Conservation (phyloP, 2,329 filamentous ascomycete genomes). For the Colletotrichum filicis region DNA sequence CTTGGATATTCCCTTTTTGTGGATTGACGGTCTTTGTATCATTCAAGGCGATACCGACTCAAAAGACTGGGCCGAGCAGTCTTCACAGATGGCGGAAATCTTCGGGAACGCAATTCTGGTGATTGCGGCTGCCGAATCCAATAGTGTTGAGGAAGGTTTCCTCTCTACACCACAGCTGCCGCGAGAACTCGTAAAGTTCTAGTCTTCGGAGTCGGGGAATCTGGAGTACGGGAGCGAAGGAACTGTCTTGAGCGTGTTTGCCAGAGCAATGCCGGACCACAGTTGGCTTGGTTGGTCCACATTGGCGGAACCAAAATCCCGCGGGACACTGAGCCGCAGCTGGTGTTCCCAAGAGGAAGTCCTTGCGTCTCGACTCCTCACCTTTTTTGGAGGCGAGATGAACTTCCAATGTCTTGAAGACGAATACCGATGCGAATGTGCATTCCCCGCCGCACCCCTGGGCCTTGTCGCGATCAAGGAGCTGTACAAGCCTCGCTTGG, state of each 20-base stretch:
- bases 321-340: conserved; percentile 2
- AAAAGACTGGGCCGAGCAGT: background rate
- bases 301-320: background rate
- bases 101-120: background rate
- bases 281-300: conserved; percentile 14
- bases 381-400: conserved; percentile 8
- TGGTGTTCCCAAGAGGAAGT: conserved; percentile 17
- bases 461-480: conserved; percentile 8
- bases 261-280: background rate
- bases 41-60: background rate
- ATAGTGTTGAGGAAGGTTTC: background rate
- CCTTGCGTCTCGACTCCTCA: background rate
- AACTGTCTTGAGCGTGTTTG: background rate
- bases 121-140: background rate
- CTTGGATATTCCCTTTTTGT: background rate
- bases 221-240: background rate
- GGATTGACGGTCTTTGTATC: background rate
- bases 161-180: background rate
- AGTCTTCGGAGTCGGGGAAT: accelerated
- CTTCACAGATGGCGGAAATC: background rate
- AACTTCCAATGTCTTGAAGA: background rate
- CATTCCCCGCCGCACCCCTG: background rate
- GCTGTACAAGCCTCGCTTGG: background rate
- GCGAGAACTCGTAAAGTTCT: background rate
- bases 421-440: conserved; percentile 15